phyloP scores from a whole-genome alignment of 2,329 filamentous ascomycete species.

The Dactylellina haptotyla region DNA sequence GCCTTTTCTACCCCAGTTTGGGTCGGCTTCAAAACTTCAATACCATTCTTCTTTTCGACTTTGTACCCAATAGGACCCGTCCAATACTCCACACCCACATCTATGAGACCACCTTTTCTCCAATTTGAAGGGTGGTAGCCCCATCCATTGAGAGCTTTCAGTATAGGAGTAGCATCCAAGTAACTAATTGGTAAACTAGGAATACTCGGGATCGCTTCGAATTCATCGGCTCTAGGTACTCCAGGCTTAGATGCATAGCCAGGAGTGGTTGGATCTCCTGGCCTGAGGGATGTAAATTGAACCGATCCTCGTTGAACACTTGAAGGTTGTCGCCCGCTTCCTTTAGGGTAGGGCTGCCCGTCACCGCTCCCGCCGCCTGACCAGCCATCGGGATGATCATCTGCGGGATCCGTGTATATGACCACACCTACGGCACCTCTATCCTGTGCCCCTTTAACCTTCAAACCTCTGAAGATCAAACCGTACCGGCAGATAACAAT shows the following conservation, averaged over 20 bases:
- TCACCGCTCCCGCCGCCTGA: constrained; percentile 74
- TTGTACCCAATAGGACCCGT: constrained; percentile 73
- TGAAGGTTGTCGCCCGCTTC: constrained; percentile 81
- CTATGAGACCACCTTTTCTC: constrained; percentile 78
- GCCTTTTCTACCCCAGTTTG: constrained; percentile 82
- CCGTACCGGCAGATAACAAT: constrained; percentile 68
- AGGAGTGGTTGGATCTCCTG: constrained; percentile 90
- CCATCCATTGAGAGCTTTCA: constrained; percentile 73
- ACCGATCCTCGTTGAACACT: constrained; percentile 85
- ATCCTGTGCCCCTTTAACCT: constrained; percentile 88
- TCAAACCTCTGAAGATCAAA: constrained; percentile 77
- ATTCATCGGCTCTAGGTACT: constrained; percentile 70
- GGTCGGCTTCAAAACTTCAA: constrained; percentile 86
- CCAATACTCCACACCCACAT: constrained; percentile 76
- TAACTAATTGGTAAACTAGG: constrained; percentile 87
- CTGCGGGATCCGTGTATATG: constrained; percentile 88
- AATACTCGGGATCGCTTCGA: constrained; percentile 74
- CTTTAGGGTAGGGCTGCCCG: constrained; percentile 78
- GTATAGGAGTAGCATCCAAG: constrained; percentile 81
- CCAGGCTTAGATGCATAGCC: constrained; percentile 78
- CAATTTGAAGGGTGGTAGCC: constrained; percentile 81
- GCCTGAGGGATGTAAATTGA: constrained; percentile 79
- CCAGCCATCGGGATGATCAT: constrained; percentile 61
- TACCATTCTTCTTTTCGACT: constrained; percentile 80
- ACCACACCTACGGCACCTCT: constrained; percentile 89